Conservation (phyloP, 495 filamentous ascomycete species). For the Penicillium cataractarum region DNA sequence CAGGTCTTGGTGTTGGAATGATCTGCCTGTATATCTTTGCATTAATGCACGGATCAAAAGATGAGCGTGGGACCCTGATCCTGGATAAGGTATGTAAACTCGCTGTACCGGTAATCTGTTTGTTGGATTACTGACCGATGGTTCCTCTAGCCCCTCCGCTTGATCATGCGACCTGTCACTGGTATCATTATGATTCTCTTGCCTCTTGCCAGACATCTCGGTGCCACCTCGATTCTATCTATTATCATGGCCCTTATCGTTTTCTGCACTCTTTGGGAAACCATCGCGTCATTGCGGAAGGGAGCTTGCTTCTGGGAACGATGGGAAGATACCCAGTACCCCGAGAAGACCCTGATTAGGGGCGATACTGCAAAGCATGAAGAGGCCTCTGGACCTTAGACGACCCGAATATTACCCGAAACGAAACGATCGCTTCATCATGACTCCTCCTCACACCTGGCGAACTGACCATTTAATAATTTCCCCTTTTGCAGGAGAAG, state of each 20-base stretch:
- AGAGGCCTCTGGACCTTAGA: not conserved
- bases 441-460: not conserved
- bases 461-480: not conserved
- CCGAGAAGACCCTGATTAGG: slow-evolving; percentile 14
- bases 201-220: slow-evolving; percentile 32
- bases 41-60: slow-evolving; percentile 36
- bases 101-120: not conserved
- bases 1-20: slow-evolving; percentile 40
- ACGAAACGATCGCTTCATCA: no score
- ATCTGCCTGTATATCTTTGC: slow-evolving; percentile 40
- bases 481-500: not conserved
- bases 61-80: slow-evolving; percentile 30
- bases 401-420: not conserved
- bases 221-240: slow-evolving; percentile 32
- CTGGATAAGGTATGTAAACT: slow-evolving; percentile 31
- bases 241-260: slow-evolving; percentile 42
- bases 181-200: slow-evolving; percentile 35
- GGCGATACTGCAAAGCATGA: not conserved
- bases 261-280: slow-evolving; percentile 39
- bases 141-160: slow-evolving; percentile 25
- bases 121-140: not conserved
- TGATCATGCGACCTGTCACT: slow-evolving; percentile 38
- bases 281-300: slow-evolving; percentile 32
- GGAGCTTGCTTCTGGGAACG: slow-evolving; percentile 37
- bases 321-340: slow-evolving; percentile 39